phyloP scores from a whole-genome alignment of 345 rosid genomes.

The Corchorus capsularis region DNA sequence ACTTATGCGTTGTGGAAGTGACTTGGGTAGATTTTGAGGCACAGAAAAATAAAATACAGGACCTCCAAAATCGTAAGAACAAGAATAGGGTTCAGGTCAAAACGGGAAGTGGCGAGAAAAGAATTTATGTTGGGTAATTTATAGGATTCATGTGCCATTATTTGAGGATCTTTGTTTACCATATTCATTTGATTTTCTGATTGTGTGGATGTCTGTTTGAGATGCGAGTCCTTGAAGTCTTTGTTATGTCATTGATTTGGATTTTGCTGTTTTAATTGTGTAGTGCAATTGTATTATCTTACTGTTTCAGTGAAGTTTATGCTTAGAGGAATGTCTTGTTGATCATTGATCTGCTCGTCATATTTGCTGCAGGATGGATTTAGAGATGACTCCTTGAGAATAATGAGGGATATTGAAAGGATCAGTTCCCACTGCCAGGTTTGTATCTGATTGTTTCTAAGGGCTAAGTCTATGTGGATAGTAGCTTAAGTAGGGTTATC shows the following conservation, averaged over 20 bases:
- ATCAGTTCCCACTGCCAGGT: slow-evolving; percentile 70
- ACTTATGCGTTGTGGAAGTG: not conserved
- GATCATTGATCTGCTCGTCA: slow-evolving; percentile 14
- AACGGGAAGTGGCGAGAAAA: not conserved
- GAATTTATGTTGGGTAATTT: not conserved
- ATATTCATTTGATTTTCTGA: not conserved
- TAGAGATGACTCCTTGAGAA: slow-evolving; percentile 82
- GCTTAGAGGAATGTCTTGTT: not conserved
- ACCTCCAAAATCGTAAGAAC: not conserved
- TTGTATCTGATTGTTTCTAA: slow-evolving; percentile 17
- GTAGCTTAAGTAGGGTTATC: not conserved
- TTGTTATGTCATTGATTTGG: too few species aligned
- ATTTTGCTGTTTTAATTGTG: not conserved
- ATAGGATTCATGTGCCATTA: not conserved
- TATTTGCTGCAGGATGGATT: slow-evolving; percentile 77
- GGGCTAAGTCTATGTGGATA: not conserved
- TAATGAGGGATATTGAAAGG: slow-evolving; percentile 80
- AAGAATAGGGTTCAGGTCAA: not conserved
- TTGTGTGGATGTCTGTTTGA: not conserved
- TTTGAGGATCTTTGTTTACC: not conserved
- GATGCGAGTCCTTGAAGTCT: not conserved
- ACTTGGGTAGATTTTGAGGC: not conserved
- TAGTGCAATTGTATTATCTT: not conserved
- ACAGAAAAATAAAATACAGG: not conserved
- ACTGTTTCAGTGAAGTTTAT: not conserved